Conservation (phyloP, 176 grass and related monocot genomes). For the Cenchrus fungigraminus region DNA sequence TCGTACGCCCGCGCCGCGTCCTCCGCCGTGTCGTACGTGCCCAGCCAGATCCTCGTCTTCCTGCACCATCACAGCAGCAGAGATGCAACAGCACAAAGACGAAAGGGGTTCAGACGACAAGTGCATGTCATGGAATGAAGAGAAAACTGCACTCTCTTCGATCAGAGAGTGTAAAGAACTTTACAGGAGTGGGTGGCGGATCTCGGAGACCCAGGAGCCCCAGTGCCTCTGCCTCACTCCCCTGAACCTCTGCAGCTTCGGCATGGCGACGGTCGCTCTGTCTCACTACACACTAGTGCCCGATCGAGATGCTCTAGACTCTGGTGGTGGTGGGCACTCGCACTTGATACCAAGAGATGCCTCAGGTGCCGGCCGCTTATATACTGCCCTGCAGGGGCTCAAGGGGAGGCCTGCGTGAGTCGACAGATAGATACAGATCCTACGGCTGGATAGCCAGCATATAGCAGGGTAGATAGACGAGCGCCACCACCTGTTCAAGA, state of each 20-base stretch:
- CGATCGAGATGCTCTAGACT: not conserved
- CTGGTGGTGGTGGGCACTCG: not conserved
- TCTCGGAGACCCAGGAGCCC: constrained; percentile 87
- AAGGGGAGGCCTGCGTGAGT: constrained; percentile 19
- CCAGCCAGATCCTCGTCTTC: constrained; percentile 97
- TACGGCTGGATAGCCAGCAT: not conserved
- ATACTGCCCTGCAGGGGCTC: not conserved
- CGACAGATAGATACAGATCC: not conserved
- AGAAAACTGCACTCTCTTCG: not conserved
- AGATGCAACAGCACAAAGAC: not conserved
- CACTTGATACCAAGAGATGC: constrained; percentile 1
- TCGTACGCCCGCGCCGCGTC: constrained; percentile 90
- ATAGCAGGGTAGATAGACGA: not conserved
- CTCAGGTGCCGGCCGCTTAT: constrained; percentile 44
- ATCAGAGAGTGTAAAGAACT: not conserved
- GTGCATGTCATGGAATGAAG: not conserved
- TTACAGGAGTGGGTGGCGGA: constrained; percentile 73
- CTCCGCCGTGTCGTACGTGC: constrained; percentile 84
- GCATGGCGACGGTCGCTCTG: constrained; percentile 36
- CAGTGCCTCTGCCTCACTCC: constrained; percentile 84
- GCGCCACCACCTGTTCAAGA: constrained; percentile 1
- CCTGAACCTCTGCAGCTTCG: constrained; percentile 59
- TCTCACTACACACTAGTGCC: constrained; percentile 1
- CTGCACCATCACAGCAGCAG: constrained; percentile 38
- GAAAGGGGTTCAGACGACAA: not conserved